Base-by-base conservation (phyloP, 2,329 filamentous ascomycete genomes). In the Aspergillus japonicus region DNA sequence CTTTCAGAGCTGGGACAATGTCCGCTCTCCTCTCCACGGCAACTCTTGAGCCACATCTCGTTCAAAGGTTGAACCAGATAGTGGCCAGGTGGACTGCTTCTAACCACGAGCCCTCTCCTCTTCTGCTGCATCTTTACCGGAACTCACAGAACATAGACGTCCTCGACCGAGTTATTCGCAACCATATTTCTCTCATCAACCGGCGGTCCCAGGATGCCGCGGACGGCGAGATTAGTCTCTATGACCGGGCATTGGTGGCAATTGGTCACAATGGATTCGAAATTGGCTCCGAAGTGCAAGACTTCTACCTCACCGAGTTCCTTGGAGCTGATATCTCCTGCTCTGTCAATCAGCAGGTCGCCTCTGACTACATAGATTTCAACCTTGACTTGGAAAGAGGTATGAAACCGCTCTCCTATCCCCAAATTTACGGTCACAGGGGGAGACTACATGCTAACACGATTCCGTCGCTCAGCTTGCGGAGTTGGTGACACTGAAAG, bases 151-250 rank as follows among this genome's bases (percentile, higher is more conserved):
- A 69, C 53, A 60, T 67, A 16, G 47, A 57, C 1, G 57, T 69
- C 2, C 71, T 80, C 54, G 66, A 69, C 44, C 64, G 71, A 31
- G 68, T 76, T 16, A 56, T 80, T 47, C 66, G 66, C 23, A 73
- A 72, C 48, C 75, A 78, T 58, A 57, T 76, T 16, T 62, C 65
- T 10, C 62, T 77, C 26, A 67, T 78, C 60, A 70, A 69, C 48
- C 67, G 68, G 26, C 77, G 77, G 50, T 73, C 74, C 2, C 69
- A 72, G 56, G 63, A 66, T 4, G 64, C 74, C 21, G 67, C 74
- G 33, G 71, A 76, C 47, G 70, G 68, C 6, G 70, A 78, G 55
- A 62, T 78, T 58, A 79, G 74, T 1, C 62, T 78, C 61, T 79
- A 73, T 33, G 78, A 80, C 64, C 73, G 70, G 57, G 71, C 73